Conservation (phyloP, 2,329 filamentous ascomycete species). For the Microcyclospora tardicrescens region DNA sequence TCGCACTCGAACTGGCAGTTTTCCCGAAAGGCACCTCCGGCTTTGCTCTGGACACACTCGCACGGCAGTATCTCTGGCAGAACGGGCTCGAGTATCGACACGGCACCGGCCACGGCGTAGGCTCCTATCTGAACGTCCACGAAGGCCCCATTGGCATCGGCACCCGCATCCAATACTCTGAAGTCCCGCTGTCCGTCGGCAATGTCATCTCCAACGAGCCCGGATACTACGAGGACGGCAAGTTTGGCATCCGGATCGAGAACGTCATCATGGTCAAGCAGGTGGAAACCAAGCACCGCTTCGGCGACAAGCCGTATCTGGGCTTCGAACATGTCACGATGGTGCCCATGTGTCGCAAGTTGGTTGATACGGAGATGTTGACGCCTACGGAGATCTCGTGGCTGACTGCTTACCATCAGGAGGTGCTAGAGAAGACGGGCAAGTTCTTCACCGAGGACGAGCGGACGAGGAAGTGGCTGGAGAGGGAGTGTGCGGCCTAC, state of each 20-base stretch:
- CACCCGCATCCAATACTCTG: conserved; percentile 78
- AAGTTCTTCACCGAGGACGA: conserved; percentile 61
- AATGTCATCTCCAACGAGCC: conserved; percentile 94
- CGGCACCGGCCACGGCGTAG: conserved; percentile 90
- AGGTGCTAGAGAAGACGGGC: conserved; percentile 72
- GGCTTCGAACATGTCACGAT: conserved; percentile 96
- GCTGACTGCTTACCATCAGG: conserved; percentile 73
- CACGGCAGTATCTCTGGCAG: conserved; percentile 85
- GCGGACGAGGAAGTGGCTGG: conserved; percentile 64
- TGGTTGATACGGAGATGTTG: conserved; percentile 65
- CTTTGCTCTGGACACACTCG: conserved; percentile 77
- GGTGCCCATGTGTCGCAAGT: conserved; percentile 82
- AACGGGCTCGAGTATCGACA: conserved; percentile 90
- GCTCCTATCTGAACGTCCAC: conserved; percentile 91
- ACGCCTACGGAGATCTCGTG: conserved; percentile 65
- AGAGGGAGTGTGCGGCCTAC: conserved; percentile 67
- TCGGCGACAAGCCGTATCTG: conserved; percentile 86
- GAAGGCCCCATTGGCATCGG: conserved; percentile 96
- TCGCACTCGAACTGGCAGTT: conserved; percentile 69
- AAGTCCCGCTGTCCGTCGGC: conserved; percentile 77
- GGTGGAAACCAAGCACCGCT: conserved; percentile 72
- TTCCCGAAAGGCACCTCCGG: conserved; percentile 95
- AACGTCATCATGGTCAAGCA: conserved; percentile 88
- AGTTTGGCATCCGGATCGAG: conserved; percentile 90
- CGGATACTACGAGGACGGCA: conserved; percentile 91